Conservation (phyloP, 1,284 basidiomycete genomes). For the Agroathelia rolfsii region DNA sequence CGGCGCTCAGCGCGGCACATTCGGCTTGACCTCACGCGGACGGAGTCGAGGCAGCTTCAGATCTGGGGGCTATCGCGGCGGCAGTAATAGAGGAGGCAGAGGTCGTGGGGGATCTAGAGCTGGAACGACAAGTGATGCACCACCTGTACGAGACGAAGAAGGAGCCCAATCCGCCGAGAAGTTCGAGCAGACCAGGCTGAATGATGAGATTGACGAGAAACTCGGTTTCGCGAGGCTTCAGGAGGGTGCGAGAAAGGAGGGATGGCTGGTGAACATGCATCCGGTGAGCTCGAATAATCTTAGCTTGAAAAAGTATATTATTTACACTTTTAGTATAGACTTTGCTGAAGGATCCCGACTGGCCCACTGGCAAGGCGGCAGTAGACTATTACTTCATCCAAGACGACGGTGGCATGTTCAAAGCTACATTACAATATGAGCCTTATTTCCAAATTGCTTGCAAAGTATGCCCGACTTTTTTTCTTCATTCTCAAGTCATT, state of each 20-base stretch:
- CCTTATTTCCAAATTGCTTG: conserved; percentile 93
- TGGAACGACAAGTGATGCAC: conserved; percentile 32
- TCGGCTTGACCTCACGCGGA: conserved; percentile 29
- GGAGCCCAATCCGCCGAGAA: conserved; percentile 75
- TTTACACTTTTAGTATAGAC: conserved; percentile 38
- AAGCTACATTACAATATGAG: conserved; percentile 86
- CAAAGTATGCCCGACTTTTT: conserved; percentile 52
- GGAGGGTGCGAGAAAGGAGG: conserved; percentile 64
- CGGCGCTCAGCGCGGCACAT: conserved; percentile 18
- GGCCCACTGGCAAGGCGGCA: conserved; percentile 74
- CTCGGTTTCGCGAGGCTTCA: conserved; percentile 80
- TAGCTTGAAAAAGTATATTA: conserved; percentile 1
- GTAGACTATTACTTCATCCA: conserved; percentile 98
- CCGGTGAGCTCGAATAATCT: conserved; percentile 47
- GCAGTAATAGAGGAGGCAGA: conserved; percentile 26
- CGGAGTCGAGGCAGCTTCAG: conserved; percentile 30
- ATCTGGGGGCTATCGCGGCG: conserved; percentile 37
- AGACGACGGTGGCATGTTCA: conserved; percentile 95
- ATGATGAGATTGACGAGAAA: conserved; percentile 89
- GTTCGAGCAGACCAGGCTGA: conserved; percentile 68
- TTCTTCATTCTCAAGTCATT: conserved; percentile 1
- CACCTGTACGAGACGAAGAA: conserved; percentile 73
- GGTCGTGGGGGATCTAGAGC: conserved; percentile 46
- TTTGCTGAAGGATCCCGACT: conserved; percentile 74
- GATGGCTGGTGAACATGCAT: conserved; percentile 99